Evolutionary conservation across 208 protist species (phyloP).

Genomic region (Paratrypanosoma confusum): DNA sequence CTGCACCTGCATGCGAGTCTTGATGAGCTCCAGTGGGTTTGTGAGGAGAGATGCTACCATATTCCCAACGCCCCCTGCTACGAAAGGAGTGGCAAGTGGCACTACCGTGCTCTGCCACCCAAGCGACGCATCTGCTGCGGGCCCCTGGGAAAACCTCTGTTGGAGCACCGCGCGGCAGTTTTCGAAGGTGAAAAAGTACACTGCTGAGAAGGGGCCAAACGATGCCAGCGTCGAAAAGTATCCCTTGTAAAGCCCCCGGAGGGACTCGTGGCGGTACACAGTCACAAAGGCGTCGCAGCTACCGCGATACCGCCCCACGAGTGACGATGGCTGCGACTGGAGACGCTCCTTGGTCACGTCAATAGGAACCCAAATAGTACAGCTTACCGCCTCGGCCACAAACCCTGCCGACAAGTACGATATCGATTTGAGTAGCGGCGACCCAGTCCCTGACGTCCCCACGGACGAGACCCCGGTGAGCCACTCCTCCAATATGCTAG

Average conservation of each 20-base stretch:
- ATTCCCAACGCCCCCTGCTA: conserved; percentile 44
- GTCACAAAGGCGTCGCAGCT: conserved; percentile 57
- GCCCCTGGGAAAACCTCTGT: neutral
- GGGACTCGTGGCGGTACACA: conserved; percentile 39
- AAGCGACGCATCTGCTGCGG: neutral
- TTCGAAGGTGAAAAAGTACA: conserved; percentile 85
- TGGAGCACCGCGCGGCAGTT: conserved; percentile 23
- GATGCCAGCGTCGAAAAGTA: conserved; percentile 75
- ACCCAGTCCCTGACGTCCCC: neutral
- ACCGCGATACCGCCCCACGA: conserved; percentile 42
- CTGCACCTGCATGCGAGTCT: conserved; percentile 86
- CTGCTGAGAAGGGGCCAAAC: conserved; percentile 83
- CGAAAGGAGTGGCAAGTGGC: conserved; percentile 25
- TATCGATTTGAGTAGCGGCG: conserved; percentile 13
- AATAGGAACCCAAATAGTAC: conserved; percentile 78
- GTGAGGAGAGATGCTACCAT: conserved; percentile 55
- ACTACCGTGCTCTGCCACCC: conserved; percentile 3
- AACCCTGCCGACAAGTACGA: conserved; percentile 55
- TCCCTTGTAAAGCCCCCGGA: conserved; percentile 73
- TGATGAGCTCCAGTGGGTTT: conserved; percentile 85
- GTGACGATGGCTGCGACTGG: conserved; percentile 57
- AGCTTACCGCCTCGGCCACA: conserved; percentile 72
- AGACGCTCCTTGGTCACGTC: conserved; percentile 82
- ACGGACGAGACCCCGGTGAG: neutral
- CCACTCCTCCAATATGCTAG: neutral